Evolutionary conservation across 306 rosid species (phyloP).

Genomic region (Cicer cuneatum): DNA sequence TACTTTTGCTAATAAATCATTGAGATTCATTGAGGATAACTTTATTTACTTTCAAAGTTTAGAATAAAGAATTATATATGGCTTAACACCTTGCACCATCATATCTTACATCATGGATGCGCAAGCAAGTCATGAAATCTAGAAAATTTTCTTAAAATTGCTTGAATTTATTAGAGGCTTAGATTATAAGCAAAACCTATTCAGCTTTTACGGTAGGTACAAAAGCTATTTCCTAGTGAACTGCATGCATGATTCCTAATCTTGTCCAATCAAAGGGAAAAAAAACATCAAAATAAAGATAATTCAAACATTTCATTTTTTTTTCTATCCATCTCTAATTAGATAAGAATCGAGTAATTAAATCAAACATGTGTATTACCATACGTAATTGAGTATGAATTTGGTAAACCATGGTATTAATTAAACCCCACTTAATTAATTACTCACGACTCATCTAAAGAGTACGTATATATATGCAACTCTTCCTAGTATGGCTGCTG

Average conservation of each 20-base stretch:
- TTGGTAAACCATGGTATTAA: not conserved
- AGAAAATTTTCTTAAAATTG: not conserved
- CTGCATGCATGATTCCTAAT: conserved; percentile 49
- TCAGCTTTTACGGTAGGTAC: conserved; percentile 44
- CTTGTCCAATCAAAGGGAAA: conserved; percentile 59
- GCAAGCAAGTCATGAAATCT: conserved; percentile 28
- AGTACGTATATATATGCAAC: conserved; percentile 7
- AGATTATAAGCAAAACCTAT: conserved; percentile 20
- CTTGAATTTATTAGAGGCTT: conserved; percentile 5
- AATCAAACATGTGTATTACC: conserved; percentile 14
- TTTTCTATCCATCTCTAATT: conserved; percentile 29
- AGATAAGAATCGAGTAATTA: not conserved
- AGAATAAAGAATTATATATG: conserved; percentile 26
- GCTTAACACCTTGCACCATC: conserved; percentile 42
- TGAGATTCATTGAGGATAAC: not conserved
- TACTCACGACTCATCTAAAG: conserved; percentile 12
- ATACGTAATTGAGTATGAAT: conserved; percentile 24
- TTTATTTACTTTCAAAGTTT: conserved; percentile 32
- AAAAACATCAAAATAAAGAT: conserved; percentile 37
- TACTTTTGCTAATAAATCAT: no score
- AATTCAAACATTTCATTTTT: conserved; percentile 37
- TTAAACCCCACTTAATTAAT: not conserved
- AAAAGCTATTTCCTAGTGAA: conserved; percentile 42
- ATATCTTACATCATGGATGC: conserved; percentile 44
- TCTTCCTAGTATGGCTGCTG: conserved; percentile 4